phyloP scores from a whole-genome alignment of 108 stramenopile species.

The Bacterosira constricta region DNA sequence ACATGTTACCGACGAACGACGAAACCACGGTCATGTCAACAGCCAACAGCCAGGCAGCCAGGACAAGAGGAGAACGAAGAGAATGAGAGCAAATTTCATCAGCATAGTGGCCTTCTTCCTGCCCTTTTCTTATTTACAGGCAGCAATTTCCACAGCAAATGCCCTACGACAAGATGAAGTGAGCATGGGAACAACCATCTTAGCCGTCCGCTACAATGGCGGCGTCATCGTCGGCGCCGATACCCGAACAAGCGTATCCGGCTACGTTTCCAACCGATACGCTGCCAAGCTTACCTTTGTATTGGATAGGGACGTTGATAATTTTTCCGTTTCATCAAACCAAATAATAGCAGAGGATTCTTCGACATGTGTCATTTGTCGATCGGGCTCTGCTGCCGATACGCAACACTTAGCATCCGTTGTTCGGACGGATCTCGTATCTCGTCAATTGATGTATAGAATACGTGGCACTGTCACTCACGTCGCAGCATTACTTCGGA shows the following conservation, averaged over 20 bases:
- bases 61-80: no score
- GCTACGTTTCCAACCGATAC: slow-evolving; percentile 78
- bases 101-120: no score
- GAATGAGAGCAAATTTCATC: no score
- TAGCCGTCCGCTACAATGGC: slow-evolving; percentile 68
- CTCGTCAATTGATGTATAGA: slow-evolving; percentile 47
- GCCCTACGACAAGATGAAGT: slow-evolving; percentile 42
- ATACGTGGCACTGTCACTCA: slow-evolving; percentile 56
- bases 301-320: slow-evolving; percentile 42
- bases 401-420: slow-evolving; percentile 69
- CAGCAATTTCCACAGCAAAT: slow-evolving; percentile 2
- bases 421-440: slow-evolving; percentile 48
- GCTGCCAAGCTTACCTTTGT: slow-evolving; percentile 75
- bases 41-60: no score
- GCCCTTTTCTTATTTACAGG: no score
- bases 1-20: no score
- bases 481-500: slow-evolving; percentile 66
- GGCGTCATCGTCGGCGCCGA: slow-evolving; percentile 80
- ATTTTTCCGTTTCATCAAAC: slow-evolving; percentile 12
- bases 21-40: no score
- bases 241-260: slow-evolving; percentile 70
- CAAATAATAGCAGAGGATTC: slow-evolving; percentile 28
- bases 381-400: slow-evolving; percentile 88
- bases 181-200: slow-evolving; percentile 78
- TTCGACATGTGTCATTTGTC: slow-evolving; percentile 73